These are phyloP conservation scores for Fraxinus platypoda DNA, from an alignment of 305 asterid genomes.

Conservation along the genomic window DNA sequence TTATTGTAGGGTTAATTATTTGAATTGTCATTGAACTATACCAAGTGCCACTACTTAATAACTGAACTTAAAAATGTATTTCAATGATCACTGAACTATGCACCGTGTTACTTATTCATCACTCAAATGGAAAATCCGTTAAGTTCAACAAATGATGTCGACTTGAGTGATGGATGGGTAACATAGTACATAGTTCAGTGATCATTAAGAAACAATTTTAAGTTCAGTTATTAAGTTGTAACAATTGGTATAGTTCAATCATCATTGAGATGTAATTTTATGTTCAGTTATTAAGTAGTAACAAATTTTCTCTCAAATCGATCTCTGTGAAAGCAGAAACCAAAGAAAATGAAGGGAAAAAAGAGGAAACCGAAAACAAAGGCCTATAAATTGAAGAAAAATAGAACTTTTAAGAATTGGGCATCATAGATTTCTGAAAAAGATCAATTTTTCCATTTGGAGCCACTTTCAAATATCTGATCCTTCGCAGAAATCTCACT, in stretches of 20 bases:
- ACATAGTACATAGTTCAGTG: background rate
- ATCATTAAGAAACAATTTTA: background rate
- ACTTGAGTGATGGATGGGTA: background rate
- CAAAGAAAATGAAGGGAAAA: background rate
- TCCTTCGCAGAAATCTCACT: background rate
- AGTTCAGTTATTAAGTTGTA: background rate
- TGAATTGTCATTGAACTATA: background rate
- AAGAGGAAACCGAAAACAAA: background rate
- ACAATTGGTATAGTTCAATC: no score
- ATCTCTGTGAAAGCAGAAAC: background rate
- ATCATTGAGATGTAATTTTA: background rate
- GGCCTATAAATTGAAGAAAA: background rate
- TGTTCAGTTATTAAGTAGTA: background rate
- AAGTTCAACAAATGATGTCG: background rate
- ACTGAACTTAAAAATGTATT: background rate
- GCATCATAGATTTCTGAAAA: background rate
- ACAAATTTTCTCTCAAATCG: background rate
- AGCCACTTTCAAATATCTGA: background rate
- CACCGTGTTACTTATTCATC: background rate
- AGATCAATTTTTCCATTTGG: background rate
- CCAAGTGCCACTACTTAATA: background rate
- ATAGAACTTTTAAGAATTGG: background rate
- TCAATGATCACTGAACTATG: background rate
- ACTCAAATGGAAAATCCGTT: background rate
- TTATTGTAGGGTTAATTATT: background rate